Conservation (phyloP, 208 protist species). For the Wallacemonas sp. region DNA sequence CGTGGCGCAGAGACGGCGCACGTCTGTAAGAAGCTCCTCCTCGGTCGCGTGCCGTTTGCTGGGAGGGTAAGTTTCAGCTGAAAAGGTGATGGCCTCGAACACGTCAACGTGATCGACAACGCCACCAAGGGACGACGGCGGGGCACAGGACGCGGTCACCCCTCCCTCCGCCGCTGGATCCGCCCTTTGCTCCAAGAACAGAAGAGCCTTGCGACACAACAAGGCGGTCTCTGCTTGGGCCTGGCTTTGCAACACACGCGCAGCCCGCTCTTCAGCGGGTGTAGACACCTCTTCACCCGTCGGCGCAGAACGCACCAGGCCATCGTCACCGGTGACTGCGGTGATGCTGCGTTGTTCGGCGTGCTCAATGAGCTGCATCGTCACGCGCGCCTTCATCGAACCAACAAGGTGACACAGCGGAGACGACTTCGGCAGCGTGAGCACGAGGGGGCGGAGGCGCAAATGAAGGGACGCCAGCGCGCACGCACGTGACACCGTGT, state of each 20-base stretch:
- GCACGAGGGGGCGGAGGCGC: neutral
- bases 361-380: neutral
- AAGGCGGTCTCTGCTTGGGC: neutral
- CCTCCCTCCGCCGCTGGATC: no score
- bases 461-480: no score
- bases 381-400: neutral
- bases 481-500: no score
- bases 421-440: neutral
- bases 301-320: no score
- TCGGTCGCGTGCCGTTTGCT: neutral
- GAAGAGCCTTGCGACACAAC: neutral
- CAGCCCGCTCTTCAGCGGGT: no score
- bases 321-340: no score
- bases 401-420: no score
- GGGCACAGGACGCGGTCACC: neutral
- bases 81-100: slow-evolving; percentile 3
- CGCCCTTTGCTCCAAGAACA: neutral
- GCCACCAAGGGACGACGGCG: neutral
- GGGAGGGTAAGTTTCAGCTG: neutral
- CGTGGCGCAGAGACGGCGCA: neutral
- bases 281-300: no score
- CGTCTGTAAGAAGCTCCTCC: neutral
- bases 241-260: no score
- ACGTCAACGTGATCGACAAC: neutral
- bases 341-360: neutral